Percentiles rank a stretch among this genome's conserved stretches.
Conservation (phyloP, 2,329 filamentous ascomycete genomes). For the Claviceps sp. region DNA sequence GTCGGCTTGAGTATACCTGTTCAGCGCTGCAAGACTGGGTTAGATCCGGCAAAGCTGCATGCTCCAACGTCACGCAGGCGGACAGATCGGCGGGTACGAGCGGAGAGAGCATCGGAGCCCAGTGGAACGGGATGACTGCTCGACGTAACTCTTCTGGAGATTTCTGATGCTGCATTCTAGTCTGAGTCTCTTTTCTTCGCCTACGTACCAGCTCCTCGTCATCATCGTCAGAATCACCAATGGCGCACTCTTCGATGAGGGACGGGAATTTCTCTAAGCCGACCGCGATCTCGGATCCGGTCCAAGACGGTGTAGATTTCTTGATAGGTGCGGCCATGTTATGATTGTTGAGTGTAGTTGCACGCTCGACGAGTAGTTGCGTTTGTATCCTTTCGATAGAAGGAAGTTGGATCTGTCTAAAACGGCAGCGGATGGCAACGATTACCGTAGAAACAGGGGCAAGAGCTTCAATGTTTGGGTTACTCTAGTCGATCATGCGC, state of each 20-base stretch:
- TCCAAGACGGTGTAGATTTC: background rate
- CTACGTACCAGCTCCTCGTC: constrained; percentile 5
- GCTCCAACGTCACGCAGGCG: constrained; percentile 24
- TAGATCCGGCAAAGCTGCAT: constrained; percentile 36
- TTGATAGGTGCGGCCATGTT: background rate
- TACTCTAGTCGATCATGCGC: background rate
- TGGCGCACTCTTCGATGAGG: constrained; percentile 4
- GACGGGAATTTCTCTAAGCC: background rate
- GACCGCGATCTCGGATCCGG: background rate
- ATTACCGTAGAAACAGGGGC: background rate
- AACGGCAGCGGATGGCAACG: background rate
- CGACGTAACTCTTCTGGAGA: constrained; percentile 6
- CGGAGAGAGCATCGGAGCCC: constrained; percentile 51
- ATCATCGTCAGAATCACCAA: constrained; percentile 7
- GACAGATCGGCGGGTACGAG: constrained; percentile 55
- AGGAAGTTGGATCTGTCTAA: background rate
- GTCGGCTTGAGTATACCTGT: constrained; percentile 28
- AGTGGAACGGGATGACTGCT: constrained; percentile 39
- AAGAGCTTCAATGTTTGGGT: background rate
- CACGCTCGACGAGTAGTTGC: background rate
- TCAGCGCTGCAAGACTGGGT: constrained; percentile 36
- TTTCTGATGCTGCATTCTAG: constrained; percentile 3
- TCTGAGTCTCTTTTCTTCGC: constrained; percentile 2
- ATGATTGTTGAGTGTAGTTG: background rate
- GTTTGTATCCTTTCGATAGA: background rate